These are phyloP conservation scores for Chlorella sorokiniana DNA, from an alignment of 139 green algal species.

Conservation along the genomic window DNA sequence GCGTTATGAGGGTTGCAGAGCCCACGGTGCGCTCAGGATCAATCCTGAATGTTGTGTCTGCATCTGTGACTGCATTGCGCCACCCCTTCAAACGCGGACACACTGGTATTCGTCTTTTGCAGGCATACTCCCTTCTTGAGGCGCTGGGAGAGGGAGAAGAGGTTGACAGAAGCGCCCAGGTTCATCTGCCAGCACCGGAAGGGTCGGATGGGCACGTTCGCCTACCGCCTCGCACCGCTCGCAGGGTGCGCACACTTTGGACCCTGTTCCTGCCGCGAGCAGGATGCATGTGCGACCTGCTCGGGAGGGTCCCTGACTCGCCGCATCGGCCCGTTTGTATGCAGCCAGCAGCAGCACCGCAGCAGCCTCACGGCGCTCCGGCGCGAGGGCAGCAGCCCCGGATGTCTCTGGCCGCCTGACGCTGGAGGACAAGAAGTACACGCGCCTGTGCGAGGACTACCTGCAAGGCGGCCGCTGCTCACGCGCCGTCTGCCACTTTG, in stretches of 20 bases:
- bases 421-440: not conserved
- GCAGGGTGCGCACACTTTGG: too few relatives aligned
- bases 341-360: not conserved
- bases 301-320: too few relatives aligned
- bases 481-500: not conserved
- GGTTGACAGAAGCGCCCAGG: not conserved
- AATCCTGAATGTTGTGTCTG: too few relatives aligned
- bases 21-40: too few relatives aligned
- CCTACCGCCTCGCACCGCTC: too few relatives aligned
- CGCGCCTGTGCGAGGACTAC: not conserved
- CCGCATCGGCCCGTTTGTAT: not conserved
- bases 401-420: not conserved
- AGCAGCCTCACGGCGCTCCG: too few relatives aligned
- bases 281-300: too few relatives aligned
- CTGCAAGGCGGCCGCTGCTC: not conserved
- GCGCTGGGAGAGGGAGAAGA: not conserved
- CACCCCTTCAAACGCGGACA: not conserved
- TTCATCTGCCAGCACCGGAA: too few relatives aligned
- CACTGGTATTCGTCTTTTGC: not conserved
- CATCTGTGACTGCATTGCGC: not conserved
- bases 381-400: not conserved
- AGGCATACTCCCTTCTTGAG: not conserved
- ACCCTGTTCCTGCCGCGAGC: too few relatives aligned
- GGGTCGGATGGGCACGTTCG: too few relatives aligned
- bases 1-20: too few relatives aligned